Evolutionary conservation across 2,329 filamentous ascomycete species (phyloP), one percentile per base, ranked within the genome.

Genomic region (Xenosphaeropsis pyriputrescens): DNA sequence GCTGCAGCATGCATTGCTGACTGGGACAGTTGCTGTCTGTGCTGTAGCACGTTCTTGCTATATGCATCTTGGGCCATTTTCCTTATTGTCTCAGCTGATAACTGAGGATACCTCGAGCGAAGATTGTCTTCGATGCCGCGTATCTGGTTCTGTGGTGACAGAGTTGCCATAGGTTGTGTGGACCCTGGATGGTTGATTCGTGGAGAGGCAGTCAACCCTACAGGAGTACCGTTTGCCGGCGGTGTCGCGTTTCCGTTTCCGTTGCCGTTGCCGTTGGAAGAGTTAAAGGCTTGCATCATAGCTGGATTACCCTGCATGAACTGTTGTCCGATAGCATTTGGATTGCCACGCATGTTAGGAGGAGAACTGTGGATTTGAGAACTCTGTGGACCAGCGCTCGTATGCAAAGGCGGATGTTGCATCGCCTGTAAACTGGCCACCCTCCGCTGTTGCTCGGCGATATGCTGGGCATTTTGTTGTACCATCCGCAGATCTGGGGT

Each of bases 371-470:
- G 50, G 29, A 49, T 45, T 26, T 26, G 22, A 5, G 22, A 26
- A 26, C 22, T 9, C 26, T 48, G 49, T 41, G 45, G 43, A 29
- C 45, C 44, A 39, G 52, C 47, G 22, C 49, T 46, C 33, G 47
- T 43, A 34, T 53, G 50, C 42, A 54, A 53, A 37, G 52, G 47
- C 32, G 46, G 49, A 36, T 51, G 49, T 40, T 57, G 57, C 22
- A 26, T 26, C 31, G 55, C 56, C 33, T 57, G 42, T 35, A 45
- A 45, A 30, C 42, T 64, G 3, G 68, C 62, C 11, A 62, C 63
- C 30, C 60, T 64, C 12, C 72, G 65, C 48, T 79, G 75, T 48
- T 77, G 72, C 48, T 81, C 75, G 9, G 79, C 68, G 32, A 83
- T 74, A 32, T 74, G 71, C 39, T 76, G 74, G 13, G 76, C 71